These are phyloP conservation scores for Rhodotorula sp. DNA, from an alignment of 1,284 basidiomycete genomes.

Conservation along the genomic window DNA sequence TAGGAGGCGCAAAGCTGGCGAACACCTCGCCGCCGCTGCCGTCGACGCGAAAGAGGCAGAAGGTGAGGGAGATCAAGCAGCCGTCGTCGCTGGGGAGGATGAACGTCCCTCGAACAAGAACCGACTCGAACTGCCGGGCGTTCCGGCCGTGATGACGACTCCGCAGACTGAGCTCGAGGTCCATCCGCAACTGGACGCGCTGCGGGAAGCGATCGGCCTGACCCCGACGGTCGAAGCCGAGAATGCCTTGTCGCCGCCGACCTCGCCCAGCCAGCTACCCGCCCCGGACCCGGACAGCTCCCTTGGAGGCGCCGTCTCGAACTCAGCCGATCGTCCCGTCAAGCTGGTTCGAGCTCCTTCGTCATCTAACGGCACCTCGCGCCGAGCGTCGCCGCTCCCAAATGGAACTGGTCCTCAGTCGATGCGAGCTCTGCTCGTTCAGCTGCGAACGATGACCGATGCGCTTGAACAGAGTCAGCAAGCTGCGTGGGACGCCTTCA, in stretches of 20 bases:
- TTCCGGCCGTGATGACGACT: conserved; percentile 8
- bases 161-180: conserved; percentile 30
- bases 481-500: conserved; percentile 85
- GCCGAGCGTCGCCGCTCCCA: not conserved
- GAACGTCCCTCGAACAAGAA: not conserved
- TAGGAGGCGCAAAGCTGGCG: conserved; percentile 62
- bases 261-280: not conserved
- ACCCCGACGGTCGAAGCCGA: conserved; percentile 19
- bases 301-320: not conserved
- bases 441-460: conserved; percentile 84
- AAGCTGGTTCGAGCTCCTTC: conserved; percentile 21
- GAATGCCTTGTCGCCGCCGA: not conserved
- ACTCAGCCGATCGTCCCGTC: conserved; percentile 17
- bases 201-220: conserved; percentile 42
- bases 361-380: not conserved
- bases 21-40: conserved; percentile 43
- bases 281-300: not conserved
- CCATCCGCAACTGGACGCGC: conserved; percentile 37
- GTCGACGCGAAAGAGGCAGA: conserved; percentile 67
- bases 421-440: conserved; percentile 71
- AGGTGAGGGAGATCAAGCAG: conserved; percentile 60
- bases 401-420: conserved; percentile 60
- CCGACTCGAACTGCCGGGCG: not conserved
- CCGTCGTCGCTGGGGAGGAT: not conserved
- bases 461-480: conserved; percentile 69